phyloP scores from a whole-genome alignment of 257 asterid genomes.

The Solanum ahanhuiri region DNA sequence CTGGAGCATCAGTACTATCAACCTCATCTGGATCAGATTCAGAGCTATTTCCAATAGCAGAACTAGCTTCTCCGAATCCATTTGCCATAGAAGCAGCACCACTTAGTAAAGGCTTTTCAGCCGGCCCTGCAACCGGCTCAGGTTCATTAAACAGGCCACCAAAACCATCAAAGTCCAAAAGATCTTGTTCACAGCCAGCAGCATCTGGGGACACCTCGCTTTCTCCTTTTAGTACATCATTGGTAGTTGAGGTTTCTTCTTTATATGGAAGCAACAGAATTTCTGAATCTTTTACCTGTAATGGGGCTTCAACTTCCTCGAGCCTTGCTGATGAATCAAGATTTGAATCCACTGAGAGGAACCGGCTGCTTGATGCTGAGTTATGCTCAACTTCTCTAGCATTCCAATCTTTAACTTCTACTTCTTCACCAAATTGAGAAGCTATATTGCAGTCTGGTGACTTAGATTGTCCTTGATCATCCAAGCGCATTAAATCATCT shows the following conservation, averaged over 20 bases:
- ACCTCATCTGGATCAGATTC: slow-evolving; percentile 93
- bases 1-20: slow-evolving; percentile 70
- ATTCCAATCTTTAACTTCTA: slow-evolving; percentile 14
- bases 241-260: slow-evolving; percentile 35
- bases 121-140: slow-evolving; percentile 27
- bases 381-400: slow-evolving; percentile 13
- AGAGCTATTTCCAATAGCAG: slow-evolving; percentile 32
- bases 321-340: slow-evolving; percentile 17
- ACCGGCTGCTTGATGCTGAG: slow-evolving; percentile 26
- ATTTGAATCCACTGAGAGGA: slow-evolving; percentile 16
- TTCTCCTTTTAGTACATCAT: slow-evolving; percentile 17
- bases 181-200: slow-evolving; percentile 31
- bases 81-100: slow-evolving; percentile 19
- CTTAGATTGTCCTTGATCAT: slow-evolving; percentile 20
- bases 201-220: slow-evolving; percentile 20
- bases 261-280: slow-evolving; percentile 38
- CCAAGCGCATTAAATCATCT: slow-evolving; percentile 9
- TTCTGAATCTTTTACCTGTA: slow-evolving; percentile 32
- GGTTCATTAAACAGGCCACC: slow-evolving; percentile 81
- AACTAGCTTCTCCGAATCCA: slow-evolving; percentile 25
- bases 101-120: slow-evolving; percentile 14
- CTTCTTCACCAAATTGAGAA: slow-evolving; percentile 14
- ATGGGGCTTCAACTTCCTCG: slow-evolving; percentile 28
- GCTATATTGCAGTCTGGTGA: slow-evolving; percentile 15
- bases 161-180: slow-evolving; percentile 50